Conservation (phyloP, 352 stramenopile genomes). For the Phytophthora megakarya region DNA sequence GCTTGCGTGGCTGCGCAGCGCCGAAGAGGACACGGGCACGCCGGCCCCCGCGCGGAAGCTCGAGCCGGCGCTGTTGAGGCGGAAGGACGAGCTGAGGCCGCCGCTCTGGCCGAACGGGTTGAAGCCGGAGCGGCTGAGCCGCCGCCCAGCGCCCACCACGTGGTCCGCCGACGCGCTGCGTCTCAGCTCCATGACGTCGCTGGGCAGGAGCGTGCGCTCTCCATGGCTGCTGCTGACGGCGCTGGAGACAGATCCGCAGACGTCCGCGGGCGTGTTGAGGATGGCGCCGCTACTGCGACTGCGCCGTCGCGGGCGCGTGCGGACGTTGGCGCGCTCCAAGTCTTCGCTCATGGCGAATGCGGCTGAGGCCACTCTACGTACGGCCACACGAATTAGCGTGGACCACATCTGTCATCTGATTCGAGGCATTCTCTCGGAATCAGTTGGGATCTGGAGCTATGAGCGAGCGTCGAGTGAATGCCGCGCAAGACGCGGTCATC, state of each 20-base stretch:
- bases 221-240: constrained; percentile 1
- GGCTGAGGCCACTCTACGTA: no score
- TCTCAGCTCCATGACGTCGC: constrained; percentile 44
- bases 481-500: constrained; percentile 88
- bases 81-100: constrained; percentile 31
- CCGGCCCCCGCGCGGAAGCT: constrained; percentile 32
- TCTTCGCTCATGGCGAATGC: constrained; percentile 32
- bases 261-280: constrained; percentile 71
- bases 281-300: constrained; percentile 90
- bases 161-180: constrained; percentile 46
- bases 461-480: constrained; percentile 70
- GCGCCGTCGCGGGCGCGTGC: constrained; percentile 33
- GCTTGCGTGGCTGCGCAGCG: constrained; percentile 43
- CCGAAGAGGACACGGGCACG: constrained; percentile 36
- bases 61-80: constrained; percentile 30
- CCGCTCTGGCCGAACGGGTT: constrained; percentile 32
- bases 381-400: not conserved
- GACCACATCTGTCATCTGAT: not conserved
- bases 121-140: constrained; percentile 40
- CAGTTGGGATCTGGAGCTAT: constrained; percentile 35
- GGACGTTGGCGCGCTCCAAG: constrained; percentile 19
- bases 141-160: constrained; percentile 22
- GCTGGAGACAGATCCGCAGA: constrained; percentile 31
- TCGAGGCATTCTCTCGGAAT: constrained; percentile 4
- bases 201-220: constrained; percentile 33